Conservation (phyloP, 2,329 filamentous ascomycete species). For the Colletotrichum spinosum region DNA sequence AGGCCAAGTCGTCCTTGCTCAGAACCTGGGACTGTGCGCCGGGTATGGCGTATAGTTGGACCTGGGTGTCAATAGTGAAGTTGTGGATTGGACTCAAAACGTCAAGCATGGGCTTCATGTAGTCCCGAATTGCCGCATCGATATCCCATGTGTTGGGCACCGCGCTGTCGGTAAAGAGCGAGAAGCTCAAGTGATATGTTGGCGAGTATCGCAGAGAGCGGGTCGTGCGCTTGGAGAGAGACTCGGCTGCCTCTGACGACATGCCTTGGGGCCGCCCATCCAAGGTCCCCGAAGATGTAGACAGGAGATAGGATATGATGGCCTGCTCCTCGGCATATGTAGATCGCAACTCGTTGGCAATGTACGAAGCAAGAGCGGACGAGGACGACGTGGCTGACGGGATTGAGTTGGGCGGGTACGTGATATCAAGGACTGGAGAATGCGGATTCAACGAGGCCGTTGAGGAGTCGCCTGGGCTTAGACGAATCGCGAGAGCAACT, state of each 20-base stretch:
- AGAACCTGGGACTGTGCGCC: constrained; percentile 74
- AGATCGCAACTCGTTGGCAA: constrained; percentile 81
- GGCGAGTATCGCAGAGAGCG: constrained; percentile 91
- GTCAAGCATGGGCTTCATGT: constrained; percentile 84
- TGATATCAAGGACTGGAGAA: constrained; percentile 78
- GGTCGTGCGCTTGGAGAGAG: constrained; percentile 77
- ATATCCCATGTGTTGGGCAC: constrained; percentile 92
- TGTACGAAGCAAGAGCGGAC: constrained; percentile 79
- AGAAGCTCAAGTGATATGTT: constrained; percentile 96
- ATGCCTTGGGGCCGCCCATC: constrained; percentile 59
- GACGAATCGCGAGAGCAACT: constrained; percentile 76
- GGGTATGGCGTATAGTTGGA: constrained; percentile 88
- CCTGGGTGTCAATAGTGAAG: constrained; percentile 95
- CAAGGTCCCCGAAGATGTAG: constrained; percentile 65
- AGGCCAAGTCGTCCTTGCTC: constrained; percentile 87
- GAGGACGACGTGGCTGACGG: constrained; percentile 76
- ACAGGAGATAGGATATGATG: constrained; percentile 81
- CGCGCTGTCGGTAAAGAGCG: constrained; percentile 85
- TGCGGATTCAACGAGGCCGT: constrained; percentile 76
- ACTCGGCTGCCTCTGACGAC: constrained; percentile 64
- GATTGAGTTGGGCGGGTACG: constrained; percentile 77
- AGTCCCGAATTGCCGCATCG: constrained; percentile 81
- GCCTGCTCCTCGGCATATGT: constrained; percentile 91
- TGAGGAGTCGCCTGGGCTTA: constrained; percentile 72
- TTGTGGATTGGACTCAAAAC: constrained; percentile 88